phyloP scores from a whole-genome alignment of 2,329 filamentous ascomycete genomes.

The Drechslerella stenobrocha region DNA sequence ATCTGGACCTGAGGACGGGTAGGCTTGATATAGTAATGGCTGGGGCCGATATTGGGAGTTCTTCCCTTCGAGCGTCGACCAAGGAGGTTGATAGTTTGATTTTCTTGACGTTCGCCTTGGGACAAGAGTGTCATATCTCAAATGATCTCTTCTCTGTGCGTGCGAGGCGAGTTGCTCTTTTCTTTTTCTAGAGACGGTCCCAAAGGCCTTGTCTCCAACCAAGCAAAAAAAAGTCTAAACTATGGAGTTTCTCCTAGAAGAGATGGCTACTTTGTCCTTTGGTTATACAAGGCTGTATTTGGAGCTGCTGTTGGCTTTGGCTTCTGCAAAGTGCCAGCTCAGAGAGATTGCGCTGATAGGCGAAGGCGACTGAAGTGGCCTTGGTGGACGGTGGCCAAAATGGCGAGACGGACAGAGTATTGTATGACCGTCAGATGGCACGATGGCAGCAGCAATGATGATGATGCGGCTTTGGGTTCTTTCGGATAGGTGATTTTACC shows the following conservation, averaged over 20 bases:
- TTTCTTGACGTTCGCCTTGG: conserved; percentile 26
- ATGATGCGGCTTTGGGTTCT: neutral
- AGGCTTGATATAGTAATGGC: conserved; percentile 36
- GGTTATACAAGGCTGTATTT: conserved; percentile 43
- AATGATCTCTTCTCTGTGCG: conserved; percentile 19
- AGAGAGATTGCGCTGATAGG: conserved; percentile 39
- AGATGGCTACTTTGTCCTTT: conserved; percentile 13
- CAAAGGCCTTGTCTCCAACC: conserved; percentile 5
- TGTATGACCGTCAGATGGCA: conserved; percentile 8
- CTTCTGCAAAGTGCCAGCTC: conserved; percentile 40
- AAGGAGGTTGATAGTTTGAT: conserved; percentile 18
- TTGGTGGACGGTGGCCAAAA: too few species aligned
- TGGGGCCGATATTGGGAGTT: conserved; percentile 13
- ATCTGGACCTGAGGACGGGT: conserved; percentile 23
- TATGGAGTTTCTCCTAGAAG: conserved; percentile 10
- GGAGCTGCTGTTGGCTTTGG: conserved; percentile 17
- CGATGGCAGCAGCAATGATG: conserved; percentile 12
- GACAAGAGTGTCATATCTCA: conserved; percentile 34
- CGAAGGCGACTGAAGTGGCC: too few species aligned
- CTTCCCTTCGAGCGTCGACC: conserved; percentile 13
- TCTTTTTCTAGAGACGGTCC: conserved; percentile 5
- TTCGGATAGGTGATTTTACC: conserved; percentile 24
- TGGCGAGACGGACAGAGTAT: conserved; percentile 12
- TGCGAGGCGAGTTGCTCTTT: conserved; percentile 24
- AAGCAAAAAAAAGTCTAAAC: neutral